These are phyloP conservation scores for Sporisorium sorghi DNA, from an alignment of 1,284 basidiomycete species.

Conservation along the genomic window DNA sequence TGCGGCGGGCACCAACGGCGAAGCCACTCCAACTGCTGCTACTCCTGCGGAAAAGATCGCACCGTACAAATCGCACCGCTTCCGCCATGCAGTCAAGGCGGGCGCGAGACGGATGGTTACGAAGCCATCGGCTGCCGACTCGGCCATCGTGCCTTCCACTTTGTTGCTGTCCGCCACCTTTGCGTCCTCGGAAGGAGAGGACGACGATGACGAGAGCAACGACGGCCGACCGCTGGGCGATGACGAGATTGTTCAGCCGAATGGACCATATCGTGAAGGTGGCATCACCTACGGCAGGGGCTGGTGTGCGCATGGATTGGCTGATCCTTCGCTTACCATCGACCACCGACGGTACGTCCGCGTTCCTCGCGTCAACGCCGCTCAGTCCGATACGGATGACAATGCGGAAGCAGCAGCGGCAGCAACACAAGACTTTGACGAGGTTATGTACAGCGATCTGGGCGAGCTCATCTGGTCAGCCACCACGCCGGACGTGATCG, in stretches of 20 bases:
- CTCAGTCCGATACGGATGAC: not conserved
- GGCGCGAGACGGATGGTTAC: conserved; percentile 13
- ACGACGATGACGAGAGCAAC: conserved; percentile 12
- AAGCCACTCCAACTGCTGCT: conserved; percentile 17
- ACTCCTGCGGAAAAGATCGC: conserved; percentile 15
- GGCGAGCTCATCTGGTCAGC: conserved; percentile 58
- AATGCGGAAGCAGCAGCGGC: not conserved
- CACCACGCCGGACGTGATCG: conserved; percentile 57
- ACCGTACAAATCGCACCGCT: conserved; percentile 30
- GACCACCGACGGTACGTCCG: conserved; percentile 45
- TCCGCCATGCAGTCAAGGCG: conserved; percentile 30
- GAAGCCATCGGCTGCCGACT: not conserved
- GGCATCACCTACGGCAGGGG: conserved; percentile 56
- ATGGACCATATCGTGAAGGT: conserved; percentile 53
- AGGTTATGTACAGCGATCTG: conserved; percentile 56
- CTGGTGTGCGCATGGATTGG: conserved; percentile 57
- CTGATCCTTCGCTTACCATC: conserved; percentile 40
- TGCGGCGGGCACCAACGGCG: conserved; percentile 21
- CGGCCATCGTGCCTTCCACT: conserved; percentile 13
- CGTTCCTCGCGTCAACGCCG: conserved; percentile 8
- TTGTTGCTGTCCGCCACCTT: conserved; percentile 24
- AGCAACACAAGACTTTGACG: conserved; percentile 20
- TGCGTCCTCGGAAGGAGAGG: conserved; percentile 32
- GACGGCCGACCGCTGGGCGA: not conserved
- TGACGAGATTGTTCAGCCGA: conserved; percentile 44